Conservation (phyloP, 495 filamentous ascomycete genomes). For the Sphaerosporella brunnea region DNA sequence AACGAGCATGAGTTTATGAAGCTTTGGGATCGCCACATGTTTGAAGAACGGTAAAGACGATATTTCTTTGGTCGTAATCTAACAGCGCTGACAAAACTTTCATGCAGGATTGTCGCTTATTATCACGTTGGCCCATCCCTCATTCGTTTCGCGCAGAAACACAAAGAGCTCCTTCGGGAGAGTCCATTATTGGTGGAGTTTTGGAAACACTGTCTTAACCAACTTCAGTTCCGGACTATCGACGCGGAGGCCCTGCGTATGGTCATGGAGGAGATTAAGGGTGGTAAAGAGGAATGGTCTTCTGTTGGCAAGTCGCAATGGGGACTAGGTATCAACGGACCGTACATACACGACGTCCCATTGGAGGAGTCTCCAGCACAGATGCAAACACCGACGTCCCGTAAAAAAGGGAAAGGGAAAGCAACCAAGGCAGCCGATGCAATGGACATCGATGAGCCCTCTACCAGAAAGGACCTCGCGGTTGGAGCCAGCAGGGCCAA, state of each 20-base stretch:
- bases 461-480: neutral
- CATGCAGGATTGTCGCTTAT: neutral
- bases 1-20: conserved; percentile 24
- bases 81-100: neutral
- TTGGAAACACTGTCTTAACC: conserved; percentile 24
- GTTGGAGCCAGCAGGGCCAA: neutral
- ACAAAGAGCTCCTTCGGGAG: conserved; percentile 10
- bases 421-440: neutral
- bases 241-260: conserved; percentile 16
- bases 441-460: conserved; percentile 16
- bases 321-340: conserved; percentile 18
- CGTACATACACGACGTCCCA: conserved; percentile 12
- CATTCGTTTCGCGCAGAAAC: conserved; percentile 17
- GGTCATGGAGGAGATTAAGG: conserved; percentile 23
- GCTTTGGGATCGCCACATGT: conserved; percentile 20
- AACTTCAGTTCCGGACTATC: conserved; percentile 20
- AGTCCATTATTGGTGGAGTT: conserved; percentile 21
- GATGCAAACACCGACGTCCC: neutral
- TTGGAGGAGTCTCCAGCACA: neutral
- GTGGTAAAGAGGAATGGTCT: conserved; percentile 16
- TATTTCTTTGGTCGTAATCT: too few species aligned
- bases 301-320: conserved; percentile 12
- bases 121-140: conserved; percentile 19
- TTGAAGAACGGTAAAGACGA: conserved; percentile 23
- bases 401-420: neutral